phyloP scores from a whole-genome alignment of 805 yeast genomes.

The Lipomyces anomalus region DNA sequence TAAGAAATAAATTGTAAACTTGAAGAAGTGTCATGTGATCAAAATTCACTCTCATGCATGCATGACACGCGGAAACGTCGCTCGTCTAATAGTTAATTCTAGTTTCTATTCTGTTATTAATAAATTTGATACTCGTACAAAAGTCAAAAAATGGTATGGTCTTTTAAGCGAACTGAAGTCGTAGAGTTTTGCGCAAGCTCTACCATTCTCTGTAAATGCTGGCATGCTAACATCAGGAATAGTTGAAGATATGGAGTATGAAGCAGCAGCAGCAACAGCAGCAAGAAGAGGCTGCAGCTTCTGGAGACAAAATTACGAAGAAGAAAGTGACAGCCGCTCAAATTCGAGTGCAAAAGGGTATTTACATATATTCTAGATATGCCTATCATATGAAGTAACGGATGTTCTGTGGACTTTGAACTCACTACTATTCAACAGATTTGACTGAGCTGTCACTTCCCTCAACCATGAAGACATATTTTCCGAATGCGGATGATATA shows the following conservation, averaged over 20 bases:
- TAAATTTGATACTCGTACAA: too few species aligned
- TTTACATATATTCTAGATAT: neutral
- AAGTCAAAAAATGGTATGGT: too few species aligned
- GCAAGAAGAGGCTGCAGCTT: slow-evolving; percentile 33
- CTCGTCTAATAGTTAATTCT: too few species aligned
- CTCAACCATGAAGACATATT: slow-evolving; percentile 45
- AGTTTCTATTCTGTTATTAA: too few species aligned
- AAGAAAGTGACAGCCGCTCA: slow-evolving; percentile 55
- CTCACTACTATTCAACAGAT: slow-evolving; percentile 34
- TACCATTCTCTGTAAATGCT: too few species aligned
- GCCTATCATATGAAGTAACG: neutral
- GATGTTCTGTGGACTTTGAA: slow-evolving; percentile 27
- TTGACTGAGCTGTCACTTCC: slow-evolving; percentile 65
- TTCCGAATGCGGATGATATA: slow-evolving; percentile 50
- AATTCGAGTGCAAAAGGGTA: slow-evolving; percentile 59
- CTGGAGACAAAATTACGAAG: slow-evolving; percentile 26
- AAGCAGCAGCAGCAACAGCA: slow-evolving; percentile 54
- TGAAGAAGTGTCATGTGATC: too few species aligned
- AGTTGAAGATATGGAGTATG: slow-evolving; percentile 56
- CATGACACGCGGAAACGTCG: too few species aligned
- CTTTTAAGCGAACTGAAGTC: too few species aligned
- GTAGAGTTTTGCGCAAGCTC: too few species aligned
- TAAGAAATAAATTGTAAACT: too few species aligned
- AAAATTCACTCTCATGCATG: too few species aligned
- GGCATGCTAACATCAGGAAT: neutral